Conservation (phyloP, 2,329 filamentous ascomycete species). For the Hypoxylon sp. region DNA sequence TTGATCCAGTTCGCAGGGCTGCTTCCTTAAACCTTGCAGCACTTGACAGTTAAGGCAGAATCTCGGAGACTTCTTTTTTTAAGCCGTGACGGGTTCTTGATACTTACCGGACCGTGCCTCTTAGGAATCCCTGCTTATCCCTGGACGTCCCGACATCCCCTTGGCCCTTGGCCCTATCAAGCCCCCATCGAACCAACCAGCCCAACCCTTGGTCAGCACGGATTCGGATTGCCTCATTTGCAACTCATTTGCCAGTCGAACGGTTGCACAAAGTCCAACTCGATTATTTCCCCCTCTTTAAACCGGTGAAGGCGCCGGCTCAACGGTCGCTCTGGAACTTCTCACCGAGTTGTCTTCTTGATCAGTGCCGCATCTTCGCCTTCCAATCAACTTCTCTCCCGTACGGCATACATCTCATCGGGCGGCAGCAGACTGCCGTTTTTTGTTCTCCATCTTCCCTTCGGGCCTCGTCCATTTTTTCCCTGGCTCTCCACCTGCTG, state of each 20-base stretch:
- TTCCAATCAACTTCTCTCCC: conserved; percentile 53
- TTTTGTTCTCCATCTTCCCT: conserved; percentile 46
- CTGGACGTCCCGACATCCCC: conserved; percentile 38
- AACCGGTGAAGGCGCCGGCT: conserved; percentile 55
- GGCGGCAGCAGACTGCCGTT: conserved; percentile 49
- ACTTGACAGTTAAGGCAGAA: conserved; percentile 23
- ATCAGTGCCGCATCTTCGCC: conserved; percentile 44
- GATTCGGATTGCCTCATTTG: conserved; percentile 47
- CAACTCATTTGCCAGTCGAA: conserved; percentile 35
- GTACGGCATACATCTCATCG: conserved; percentile 42
- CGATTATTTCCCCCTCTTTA: conserved; percentile 53
- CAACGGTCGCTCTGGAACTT: conserved; percentile 51
- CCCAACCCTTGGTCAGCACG: conserved; percentile 40
- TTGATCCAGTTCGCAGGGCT: conserved; percentile 34
- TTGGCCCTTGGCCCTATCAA: conserved; percentile 36
- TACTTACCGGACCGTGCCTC: conserved; percentile 4
- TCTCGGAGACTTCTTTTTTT: conserved; percentile 26
- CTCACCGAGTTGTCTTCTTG: conserved; percentile 53
- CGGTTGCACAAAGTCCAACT: conserved; percentile 46
- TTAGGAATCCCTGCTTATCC: conserved; percentile 30
- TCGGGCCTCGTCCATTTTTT: conserved; percentile 46
- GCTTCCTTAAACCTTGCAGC: conserved; percentile 9
- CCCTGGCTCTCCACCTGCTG: conserved; percentile 43
- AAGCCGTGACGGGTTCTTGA: neutral
- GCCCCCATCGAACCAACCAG: conserved; percentile 13